Evolutionary conservation across 1,139 yeast species (phyloP), one percentile per base, ranked within the genome.

Genomic region (Suhomyces taliae): DNA sequence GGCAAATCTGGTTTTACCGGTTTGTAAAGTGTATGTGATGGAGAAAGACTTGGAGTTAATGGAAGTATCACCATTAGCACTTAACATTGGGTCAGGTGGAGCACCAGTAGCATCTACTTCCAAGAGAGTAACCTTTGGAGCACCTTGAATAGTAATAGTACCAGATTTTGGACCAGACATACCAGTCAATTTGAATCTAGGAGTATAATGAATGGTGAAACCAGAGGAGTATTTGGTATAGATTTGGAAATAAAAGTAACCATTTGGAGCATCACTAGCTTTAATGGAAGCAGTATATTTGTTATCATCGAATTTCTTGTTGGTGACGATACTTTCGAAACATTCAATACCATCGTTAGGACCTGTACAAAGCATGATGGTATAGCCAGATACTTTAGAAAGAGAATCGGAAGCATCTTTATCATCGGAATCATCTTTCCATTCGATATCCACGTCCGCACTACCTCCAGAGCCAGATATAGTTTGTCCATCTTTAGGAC

Each of bases 1-100:
- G 1, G 97, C 97, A 66, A 70, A 88, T 62, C 89, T 76, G 2
- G 86, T 79, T 42, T 54, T 66, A 35, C 95, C 95, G 0, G 95
- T 86, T 70, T 90, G 97, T 50, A 60, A 52, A 2, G 90, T 79
- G 66, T 90, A 90, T 5, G 90, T 76, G 8, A 88, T 55, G 8
- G 70, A 47, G 51, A 72, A 74, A 6, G 76, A 70, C n/a, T 53
- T 40, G 6, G 74, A 63, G 52, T 70, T 58, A 41, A 64, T 41
- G 29, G 63, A 53, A 12, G 74, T 70, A 2, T 53, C 59, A 26
- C 47, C 61, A 4, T 60, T 57, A 6, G 67, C 57, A 34, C 66
- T 57, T 5, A 65, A 58, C 50, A 72, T 72, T 2, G 78, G 72
- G 14, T 54, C 55, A 8, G 87, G 86, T 3, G 81, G 72, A 10